Base-by-base conservation (phyloP, 2,329 filamentous ascomycete genomes). In the Bipolaris victoriae region DNA sequence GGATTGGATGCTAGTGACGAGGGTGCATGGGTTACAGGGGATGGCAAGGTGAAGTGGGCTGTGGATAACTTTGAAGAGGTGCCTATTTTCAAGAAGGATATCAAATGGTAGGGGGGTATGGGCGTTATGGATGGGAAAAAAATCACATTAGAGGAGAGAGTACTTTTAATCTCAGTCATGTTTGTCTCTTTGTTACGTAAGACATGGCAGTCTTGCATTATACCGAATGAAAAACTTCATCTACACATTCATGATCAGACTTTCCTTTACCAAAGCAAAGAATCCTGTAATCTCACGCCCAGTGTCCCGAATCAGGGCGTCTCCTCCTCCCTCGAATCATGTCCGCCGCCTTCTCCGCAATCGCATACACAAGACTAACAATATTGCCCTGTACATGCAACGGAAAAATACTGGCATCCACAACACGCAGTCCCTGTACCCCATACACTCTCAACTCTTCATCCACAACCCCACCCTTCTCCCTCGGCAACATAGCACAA, bases 21-120 rank as follows among this genome's bases (percentile, higher is more conserved):
- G 48, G 74, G 73, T 16, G 73, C 74, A 7, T 75, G 73, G 73
- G 53, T 76, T 20, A 72, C 75, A 44, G 63, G 65, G 31, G 62
- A 73, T 11, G 69, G 69, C 0, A 64, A 56, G 10, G 47, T 76
- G 55, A 65, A 63, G 50, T 76, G 71, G 73, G 69, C 60, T 44
- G 63, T 65, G 41, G 63, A 74, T 31, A 66, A 73, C 35, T 73
- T 76, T 55, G 62, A 61, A 5, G 62, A 73, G 56, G 55, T 76
- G 18, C 74, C 74, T 3, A 58, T 76, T 35, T 76, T 75, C 51
- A 73, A 72, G 52, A 63, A 66, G 52, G 55, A 54, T 7, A 62
- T 68, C 13, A 69, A 58, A 33, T 76, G 73, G 72, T 76, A 51
- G 29, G 3, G 26, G 29, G 16, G 11, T 16, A 0, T 7, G 5